Evolutionary conservation across 2,329 filamentous ascomycete species (phyloP).

Genomic region (Trichoderma semiorbis): DNA sequence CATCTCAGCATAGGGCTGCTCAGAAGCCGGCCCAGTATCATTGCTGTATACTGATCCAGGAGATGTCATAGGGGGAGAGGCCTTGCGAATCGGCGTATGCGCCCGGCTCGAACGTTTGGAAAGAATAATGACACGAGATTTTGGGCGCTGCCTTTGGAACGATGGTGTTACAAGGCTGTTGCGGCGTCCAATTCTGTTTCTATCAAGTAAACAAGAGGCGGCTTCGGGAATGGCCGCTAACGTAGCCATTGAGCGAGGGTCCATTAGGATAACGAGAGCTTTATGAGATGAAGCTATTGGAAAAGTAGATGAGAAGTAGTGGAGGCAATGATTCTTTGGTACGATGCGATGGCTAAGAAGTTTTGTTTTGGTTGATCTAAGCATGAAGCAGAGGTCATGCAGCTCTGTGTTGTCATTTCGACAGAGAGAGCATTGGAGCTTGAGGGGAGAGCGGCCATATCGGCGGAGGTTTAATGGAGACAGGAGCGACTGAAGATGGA

Average conservation of each 20-base stretch:
- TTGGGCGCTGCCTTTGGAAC: conserved; percentile 23
- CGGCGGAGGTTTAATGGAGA: background rate
- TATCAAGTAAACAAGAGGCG: conserved; percentile 22
- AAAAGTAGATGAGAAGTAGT: conserved; percentile 22
- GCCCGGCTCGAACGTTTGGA: conserved; percentile 27
- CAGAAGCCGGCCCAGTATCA: background rate
- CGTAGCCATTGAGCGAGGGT: conserved; percentile 27
- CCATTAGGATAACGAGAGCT: conserved; percentile 3
- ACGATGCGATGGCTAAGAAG: conserved; percentile 18
- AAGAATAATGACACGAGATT: conserved; percentile 28
- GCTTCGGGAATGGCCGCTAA: conserved; percentile 29
- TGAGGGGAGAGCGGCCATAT: background rate
- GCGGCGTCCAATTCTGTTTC: conserved; percentile 17
- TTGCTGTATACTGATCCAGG: background rate
- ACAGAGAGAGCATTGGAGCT: background rate
- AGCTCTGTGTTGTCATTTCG: background rate
- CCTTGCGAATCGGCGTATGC: conserved; percentile 21
- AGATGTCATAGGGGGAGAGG: background rate
- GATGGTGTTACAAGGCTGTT: conserved; percentile 18
- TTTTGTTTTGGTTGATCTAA: conserved; percentile 3
- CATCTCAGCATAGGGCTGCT: background rate
- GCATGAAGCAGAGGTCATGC: background rate
- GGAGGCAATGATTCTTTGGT: conserved; percentile 17
- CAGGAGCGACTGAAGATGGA: background rate
- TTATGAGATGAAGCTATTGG: conserved; percentile 25